Conservation (phyloP, 768 basidiomycete genomes). For the Gloeostereum incarnatum region DNA sequence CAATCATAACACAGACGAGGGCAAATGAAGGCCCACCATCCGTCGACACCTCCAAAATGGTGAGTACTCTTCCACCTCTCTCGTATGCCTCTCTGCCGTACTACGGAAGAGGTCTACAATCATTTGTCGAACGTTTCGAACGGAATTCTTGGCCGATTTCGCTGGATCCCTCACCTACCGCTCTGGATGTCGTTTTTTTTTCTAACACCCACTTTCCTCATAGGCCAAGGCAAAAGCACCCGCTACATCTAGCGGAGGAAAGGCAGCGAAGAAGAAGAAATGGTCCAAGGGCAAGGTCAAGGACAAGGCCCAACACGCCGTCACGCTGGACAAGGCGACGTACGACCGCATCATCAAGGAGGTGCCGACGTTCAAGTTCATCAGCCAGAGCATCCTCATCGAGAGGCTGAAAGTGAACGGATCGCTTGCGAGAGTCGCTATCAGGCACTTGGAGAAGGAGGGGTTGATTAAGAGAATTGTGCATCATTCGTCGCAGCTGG, state of each 20-base stretch:
- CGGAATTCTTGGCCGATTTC: too few relatives aligned
- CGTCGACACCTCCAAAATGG: too few relatives aligned
- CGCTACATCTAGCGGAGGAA: constrained; percentile 65
- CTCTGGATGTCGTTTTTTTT: too few relatives aligned
- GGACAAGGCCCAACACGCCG: constrained; percentile 98
- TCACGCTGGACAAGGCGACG: constrained; percentile 87
- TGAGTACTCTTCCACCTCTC: too few relatives aligned
- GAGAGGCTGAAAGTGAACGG: constrained; percentile 98
- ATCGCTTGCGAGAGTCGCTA: constrained; percentile 84
- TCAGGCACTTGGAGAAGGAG: constrained; percentile 88
- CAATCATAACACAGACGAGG: too few relatives aligned
- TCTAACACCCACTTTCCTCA: too few relatives aligned
- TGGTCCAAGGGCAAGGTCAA: constrained; percentile 99
- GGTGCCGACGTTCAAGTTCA: constrained; percentile 98
- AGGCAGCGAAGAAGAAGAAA: constrained; percentile 99
- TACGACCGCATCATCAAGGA: constrained; percentile 96
- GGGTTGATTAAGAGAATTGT: constrained; percentile 93
- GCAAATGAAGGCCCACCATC: too few relatives aligned
- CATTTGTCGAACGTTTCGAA: too few relatives aligned
- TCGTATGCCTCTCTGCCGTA: too few relatives aligned
- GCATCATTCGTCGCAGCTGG: constrained; percentile 88
- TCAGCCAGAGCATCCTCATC: constrained; percentile 96
- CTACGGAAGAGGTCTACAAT: too few relatives aligned
- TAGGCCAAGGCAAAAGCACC: constrained; percentile 77
- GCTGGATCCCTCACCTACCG: too few relatives aligned